Conservation (phyloP, 2,329 filamentous ascomycete genomes). For the Exophiala sp. region DNA sequence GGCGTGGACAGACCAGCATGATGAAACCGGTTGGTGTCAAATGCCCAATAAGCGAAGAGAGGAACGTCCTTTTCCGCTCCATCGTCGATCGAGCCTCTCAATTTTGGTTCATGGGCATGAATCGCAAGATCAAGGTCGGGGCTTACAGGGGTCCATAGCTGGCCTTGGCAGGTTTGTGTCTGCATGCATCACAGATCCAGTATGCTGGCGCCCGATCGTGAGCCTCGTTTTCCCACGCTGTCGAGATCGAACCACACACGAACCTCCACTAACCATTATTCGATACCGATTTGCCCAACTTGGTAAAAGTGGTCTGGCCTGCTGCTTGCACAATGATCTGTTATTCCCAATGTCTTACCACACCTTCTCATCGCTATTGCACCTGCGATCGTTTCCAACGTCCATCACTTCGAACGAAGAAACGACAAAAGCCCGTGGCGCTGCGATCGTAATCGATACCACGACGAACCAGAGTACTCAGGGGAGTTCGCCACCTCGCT, state of each 20-base stretch:
- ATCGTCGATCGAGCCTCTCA: not conserved
- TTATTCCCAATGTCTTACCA: not conserved
- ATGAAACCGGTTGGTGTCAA: too few species aligned
- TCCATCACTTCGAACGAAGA: not conserved
- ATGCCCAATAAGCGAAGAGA: too few species aligned
- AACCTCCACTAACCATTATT: slow-evolving; percentile 1
- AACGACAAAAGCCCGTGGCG: not conserved
- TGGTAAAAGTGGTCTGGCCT: slow-evolving; percentile 13
- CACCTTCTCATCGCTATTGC: slow-evolving; percentile 3
- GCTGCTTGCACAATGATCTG: not conserved
- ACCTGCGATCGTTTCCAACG: not conserved
- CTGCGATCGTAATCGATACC: not conserved
- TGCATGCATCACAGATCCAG: slow-evolving; percentile 2
- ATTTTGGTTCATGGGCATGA: not conserved
- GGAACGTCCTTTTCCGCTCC: too few species aligned
- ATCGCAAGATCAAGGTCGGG: not conserved
- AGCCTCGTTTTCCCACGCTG: slow-evolving; percentile 12
- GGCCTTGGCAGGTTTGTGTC: not conserved
- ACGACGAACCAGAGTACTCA: not conserved
- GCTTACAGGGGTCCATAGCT: not conserved
- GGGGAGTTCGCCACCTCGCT: too few species aligned
- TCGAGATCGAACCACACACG: slow-evolving; percentile 23
- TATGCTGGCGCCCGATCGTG: slow-evolving; percentile 15
- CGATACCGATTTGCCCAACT: not conserved
- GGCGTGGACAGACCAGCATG: too few species aligned